Evolutionary conservation across 305 asterid genomes (phyloP).

Genomic region (Plantago lanceolata): DNA sequence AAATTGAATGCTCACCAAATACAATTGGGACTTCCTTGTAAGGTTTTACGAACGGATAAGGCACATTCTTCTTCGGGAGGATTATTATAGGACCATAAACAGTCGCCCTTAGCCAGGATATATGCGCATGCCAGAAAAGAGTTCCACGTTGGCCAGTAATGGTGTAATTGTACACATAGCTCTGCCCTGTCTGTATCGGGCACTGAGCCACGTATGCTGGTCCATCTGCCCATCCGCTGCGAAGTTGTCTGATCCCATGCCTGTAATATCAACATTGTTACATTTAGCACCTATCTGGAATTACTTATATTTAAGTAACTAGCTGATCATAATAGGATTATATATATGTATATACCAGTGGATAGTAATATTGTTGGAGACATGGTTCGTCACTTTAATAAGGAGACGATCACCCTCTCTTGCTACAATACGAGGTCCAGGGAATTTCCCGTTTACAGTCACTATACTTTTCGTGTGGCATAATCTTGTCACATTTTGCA

Average conservation of each 20-base stretch:
- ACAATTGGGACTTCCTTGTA: constrained; percentile 50
- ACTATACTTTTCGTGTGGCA: constrained; percentile 42
- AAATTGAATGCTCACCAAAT: constrained; percentile 32
- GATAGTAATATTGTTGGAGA: constrained; percentile 38
- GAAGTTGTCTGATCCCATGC: constrained; percentile 61
- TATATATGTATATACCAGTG: constrained; percentile 23
- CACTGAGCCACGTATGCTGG: constrained; percentile 63
- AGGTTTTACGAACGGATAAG: constrained; percentile 55
- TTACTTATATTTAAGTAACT: too few relatives aligned
- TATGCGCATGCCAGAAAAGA: constrained; percentile 54
- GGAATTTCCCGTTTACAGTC: constrained; percentile 43
- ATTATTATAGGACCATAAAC: constrained; percentile 53
- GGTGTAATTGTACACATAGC: constrained; percentile 55
- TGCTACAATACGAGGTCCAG: constrained; percentile 42
- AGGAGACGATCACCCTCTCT: constrained; percentile 44
- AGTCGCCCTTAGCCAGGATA: constrained; percentile 61
- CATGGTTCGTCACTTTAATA: constrained; percentile 39
- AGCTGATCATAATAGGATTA: too few relatives aligned
- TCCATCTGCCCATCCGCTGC: constrained; percentile 68
- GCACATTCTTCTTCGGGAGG: constrained; percentile 37
- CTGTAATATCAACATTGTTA: too few relatives aligned
- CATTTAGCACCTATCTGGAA: too few relatives aligned
- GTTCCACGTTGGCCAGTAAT: constrained; percentile 58
- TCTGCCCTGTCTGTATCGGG: constrained; percentile 58
- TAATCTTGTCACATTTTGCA: constrained; percentile 36